These are phyloP conservation scores for Irpex rosettiformis DNA, from an alignment of 1,284 basidiomycete species.

Conservation along the genomic window DNA sequence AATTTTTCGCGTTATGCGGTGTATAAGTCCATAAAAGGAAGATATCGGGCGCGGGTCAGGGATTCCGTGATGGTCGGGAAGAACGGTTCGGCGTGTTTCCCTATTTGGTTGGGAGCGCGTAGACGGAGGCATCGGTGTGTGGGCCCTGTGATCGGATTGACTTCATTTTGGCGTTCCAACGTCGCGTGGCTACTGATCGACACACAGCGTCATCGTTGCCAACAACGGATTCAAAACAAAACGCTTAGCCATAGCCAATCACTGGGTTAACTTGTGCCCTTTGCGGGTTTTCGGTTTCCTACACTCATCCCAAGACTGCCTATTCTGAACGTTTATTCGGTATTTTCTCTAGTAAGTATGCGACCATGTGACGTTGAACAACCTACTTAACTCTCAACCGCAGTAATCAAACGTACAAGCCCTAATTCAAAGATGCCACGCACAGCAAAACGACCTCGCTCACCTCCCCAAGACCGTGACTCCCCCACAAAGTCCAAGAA, in stretches of 20 bases:
- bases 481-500: constrained; percentile 40
- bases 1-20: no score
- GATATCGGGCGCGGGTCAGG: background rate
- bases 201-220: background rate
- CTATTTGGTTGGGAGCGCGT: background rate
- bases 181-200: background rate
- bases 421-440: constrained; percentile 7
- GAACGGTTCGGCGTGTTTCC: background rate
- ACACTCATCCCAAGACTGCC: background rate
- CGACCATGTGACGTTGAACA: no score
- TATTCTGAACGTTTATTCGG: no score
- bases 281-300: background rate
- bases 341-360: background rate
- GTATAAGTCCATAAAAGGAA: background rate
- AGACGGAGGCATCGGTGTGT: background rate
- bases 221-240: background rate
- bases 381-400: background rate
- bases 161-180: background rate
- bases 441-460: constrained; percentile 24
- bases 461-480: constrained; percentile 13
- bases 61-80: background rate
- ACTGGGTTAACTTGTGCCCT: no score
- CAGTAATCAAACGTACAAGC: background rate
- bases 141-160: background rate
- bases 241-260: background rate